A percentile compares a stretch with the other conserved stretches of the same genome.
phyloP scores from a whole-genome alignment of 2,329 filamentous ascomycete species.

The Leptoxyphium fumago region DNA sequence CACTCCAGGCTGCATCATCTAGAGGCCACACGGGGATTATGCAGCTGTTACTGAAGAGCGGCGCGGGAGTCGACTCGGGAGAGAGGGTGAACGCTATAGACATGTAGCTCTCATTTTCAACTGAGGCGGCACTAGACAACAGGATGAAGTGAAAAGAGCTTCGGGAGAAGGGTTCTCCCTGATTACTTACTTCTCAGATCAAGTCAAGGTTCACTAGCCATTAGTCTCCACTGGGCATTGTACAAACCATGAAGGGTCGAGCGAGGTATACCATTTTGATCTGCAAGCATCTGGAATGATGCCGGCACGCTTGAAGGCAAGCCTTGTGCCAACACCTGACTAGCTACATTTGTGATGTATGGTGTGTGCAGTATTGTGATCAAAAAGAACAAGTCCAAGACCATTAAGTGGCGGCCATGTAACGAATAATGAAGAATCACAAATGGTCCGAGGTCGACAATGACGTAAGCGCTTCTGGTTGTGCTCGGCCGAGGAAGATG shows the following conservation, averaged over 20 bases:
- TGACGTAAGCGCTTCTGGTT: background rate
- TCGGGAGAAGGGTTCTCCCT: background rate
- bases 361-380: background rate
- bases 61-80: conserved; percentile 3
- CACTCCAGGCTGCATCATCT: no score
- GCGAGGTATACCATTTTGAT: conserved; percentile 1
- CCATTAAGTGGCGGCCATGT: background rate
- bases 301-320: background rate
- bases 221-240: background rate
- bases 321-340: conserved; percentile 3
- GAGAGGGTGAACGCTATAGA: background rate
- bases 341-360: conserved; percentile 2
- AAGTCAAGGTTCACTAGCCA: background rate
- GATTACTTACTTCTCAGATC: background rate
- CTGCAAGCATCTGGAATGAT: conserved; percentile 3
- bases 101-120: background rate
- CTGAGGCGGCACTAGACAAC: background rate
- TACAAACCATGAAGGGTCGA: background rate
- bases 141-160: background rate
- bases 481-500: background rate
- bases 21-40: conserved; percentile 4
- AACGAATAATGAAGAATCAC: no score
- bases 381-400: background rate
- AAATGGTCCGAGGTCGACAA: background rate
- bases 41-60: conserved; percentile 3